These are phyloP conservation scores for Fusarium azukiicola DNA, from an alignment of 2,329 filamentous ascomycete genomes.

Conservation along the genomic window DNA sequence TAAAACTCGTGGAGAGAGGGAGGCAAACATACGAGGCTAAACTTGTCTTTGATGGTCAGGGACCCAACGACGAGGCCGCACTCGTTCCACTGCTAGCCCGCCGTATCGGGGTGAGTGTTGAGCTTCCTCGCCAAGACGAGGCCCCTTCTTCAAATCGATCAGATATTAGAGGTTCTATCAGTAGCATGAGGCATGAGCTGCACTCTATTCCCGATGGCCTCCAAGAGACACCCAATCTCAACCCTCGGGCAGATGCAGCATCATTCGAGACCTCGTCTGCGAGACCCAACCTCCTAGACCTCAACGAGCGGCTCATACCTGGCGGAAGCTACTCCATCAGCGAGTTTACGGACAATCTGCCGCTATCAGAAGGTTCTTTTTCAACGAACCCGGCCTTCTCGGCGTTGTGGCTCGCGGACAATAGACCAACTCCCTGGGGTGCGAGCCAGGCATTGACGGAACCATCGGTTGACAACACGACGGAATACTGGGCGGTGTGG, in stretches of 20 bases:
- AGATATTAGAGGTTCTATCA: slow-evolving; percentile 9
- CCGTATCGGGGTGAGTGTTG: background rate
- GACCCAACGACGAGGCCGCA: background rate
- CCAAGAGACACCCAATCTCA: background rate
- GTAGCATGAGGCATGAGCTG: slow-evolving; percentile 22
- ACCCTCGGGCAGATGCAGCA: background rate
- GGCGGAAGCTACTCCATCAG: slow-evolving; percentile 2
- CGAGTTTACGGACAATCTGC: slow-evolving; percentile 17
- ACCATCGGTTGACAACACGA: slow-evolving; percentile 8
- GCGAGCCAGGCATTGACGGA: slow-evolving; percentile 14
- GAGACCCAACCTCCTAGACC: slow-evolving; percentile 3
- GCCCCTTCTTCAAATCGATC: background rate
- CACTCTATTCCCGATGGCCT: slow-evolving; percentile 13
- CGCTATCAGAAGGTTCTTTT: slow-evolving; percentile 2
- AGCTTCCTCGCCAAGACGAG: background rate
- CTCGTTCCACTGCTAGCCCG: background rate
- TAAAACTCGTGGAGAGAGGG: slow-evolving; percentile 2
- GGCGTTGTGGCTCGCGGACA: background rate
- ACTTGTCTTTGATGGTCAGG: background rate
- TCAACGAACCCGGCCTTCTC: slow-evolving; percentile 6
- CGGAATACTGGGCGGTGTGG: slow-evolving; percentile 17
- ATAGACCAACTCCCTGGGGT: background rate
- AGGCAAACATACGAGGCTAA: background rate
- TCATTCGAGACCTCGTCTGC: slow-evolving; percentile 6
- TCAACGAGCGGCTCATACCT: background rate